These are phyloP conservation scores for Trichosanthes truncata DNA, from an alignment of 306 rosid genomes.

Conservation along the genomic window DNA sequence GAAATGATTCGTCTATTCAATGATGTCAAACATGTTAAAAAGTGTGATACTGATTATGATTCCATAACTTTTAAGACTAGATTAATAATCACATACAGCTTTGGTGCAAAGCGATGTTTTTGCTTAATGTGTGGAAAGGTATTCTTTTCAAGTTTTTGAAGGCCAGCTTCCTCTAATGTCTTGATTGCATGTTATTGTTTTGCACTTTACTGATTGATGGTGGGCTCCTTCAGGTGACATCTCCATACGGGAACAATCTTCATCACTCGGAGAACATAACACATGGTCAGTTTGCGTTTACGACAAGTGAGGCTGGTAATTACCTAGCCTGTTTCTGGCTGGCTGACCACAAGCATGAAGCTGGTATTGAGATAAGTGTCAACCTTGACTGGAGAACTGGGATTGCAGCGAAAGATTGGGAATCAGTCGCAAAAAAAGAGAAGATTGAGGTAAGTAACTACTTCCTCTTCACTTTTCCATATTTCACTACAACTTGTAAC, in stretches of 20 bases:
- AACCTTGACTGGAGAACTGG: constrained; percentile 96
- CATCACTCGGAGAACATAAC: constrained; percentile 58
- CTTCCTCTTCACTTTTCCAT: background rate
- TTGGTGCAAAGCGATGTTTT: background rate
- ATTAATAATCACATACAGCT: too few species aligned
- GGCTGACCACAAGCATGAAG: constrained; percentile 29
- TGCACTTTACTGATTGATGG: constrained; percentile 11
- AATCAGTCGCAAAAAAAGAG: constrained; percentile 86
- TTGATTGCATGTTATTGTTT: background rate
- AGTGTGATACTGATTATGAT: background rate
- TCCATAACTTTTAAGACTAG: background rate
- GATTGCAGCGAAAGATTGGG: constrained; percentile 97
- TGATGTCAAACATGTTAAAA: background rate
- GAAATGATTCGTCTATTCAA: background rate
- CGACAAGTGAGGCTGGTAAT: constrained; percentile 80
- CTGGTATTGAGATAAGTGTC: constrained; percentile 20
- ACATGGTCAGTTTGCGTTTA: constrained; percentile 76
- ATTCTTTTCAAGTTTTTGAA: background rate
- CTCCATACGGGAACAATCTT: constrained; percentile 79
- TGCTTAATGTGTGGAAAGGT: background rate
- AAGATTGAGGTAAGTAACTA: constrained; percentile 60
- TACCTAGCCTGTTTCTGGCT: constrained; percentile 81
- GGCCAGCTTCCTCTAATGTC: background rate
- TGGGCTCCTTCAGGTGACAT: constrained; percentile 48
- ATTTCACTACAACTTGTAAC: background rate